A percentile compares a stretch with the other conserved stretches of the same genome.
phyloP scores from a whole-genome alignment of 257 asterid genomes.

The Solanum etuberosum region DNA sequence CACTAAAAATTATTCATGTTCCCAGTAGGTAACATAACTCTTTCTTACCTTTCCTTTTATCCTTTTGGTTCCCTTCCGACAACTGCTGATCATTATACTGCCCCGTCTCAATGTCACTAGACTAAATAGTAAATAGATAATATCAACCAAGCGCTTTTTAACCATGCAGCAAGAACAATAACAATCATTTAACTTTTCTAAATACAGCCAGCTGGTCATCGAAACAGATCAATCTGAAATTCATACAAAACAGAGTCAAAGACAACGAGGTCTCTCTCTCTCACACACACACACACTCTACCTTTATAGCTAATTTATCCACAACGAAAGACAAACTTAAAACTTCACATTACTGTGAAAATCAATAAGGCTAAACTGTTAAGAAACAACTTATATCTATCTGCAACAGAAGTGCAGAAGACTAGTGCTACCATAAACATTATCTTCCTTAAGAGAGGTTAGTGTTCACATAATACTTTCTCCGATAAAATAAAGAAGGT shows the following conservation, averaged over 20 bases:
- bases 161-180: background rate
- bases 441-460: background rate
- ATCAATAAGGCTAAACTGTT: background rate
- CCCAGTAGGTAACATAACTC: background rate
- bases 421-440: background rate
- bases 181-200: background rate
- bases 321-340: background rate
- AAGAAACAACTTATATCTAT: background rate
- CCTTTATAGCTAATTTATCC: background rate
- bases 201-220: background rate
- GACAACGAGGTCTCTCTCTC: background rate
- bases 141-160: background rate
- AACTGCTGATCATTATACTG: background rate
- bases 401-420: background rate
- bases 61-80: background rate
- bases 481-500: background rate
- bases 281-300: background rate
- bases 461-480: background rate
- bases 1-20: background rate
- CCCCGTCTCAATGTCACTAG: background rate
- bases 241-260: background rate
- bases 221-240: background rate
- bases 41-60: background rate
- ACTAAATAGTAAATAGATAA: background rate
- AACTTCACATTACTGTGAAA: background rate